Conservation (phyloP, 2,329 filamentous ascomycete genomes). For the Neocucurbitaria cava region DNA sequence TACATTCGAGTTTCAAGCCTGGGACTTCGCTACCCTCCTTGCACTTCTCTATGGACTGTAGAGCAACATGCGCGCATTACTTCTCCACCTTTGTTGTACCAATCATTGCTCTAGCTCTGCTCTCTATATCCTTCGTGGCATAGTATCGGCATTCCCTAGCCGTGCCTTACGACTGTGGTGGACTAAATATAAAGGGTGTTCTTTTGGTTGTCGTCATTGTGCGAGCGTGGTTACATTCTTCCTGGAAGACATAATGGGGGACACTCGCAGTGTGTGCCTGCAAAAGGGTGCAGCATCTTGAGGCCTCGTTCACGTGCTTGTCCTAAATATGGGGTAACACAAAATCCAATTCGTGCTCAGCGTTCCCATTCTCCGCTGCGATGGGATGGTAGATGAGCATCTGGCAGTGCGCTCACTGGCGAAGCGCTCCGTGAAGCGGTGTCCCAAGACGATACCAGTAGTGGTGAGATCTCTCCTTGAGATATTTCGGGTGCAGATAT, state of each 20-base stretch:
- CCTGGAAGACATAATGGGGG: background rate
- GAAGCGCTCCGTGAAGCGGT: constrained; percentile 1
- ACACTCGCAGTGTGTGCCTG: background rate
- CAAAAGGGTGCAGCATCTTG: background rate
- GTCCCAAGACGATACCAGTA: constrained; percentile 12
- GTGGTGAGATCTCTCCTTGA: constrained; percentile 12
- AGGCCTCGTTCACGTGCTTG: background rate
- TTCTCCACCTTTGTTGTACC: no score
- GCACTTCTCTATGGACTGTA: no score
- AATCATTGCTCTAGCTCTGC: background rate
- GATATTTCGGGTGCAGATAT: constrained; percentile 9
- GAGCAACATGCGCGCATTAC: no score
- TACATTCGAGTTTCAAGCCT: background rate
- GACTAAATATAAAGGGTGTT: background rate
- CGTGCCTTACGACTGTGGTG: background rate
- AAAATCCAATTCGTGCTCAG: background rate
- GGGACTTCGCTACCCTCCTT: no score
- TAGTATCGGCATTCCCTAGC: background rate
- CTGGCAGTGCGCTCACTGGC: constrained; percentile 12
- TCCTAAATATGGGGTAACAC: background rate
- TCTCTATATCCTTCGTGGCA: background rate
- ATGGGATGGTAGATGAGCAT: constrained; percentile 10
- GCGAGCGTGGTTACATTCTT: background rate
- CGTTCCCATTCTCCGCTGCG: background rate
- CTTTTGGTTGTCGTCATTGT: background rate